Evolutionary conservation across 2,329 filamentous ascomycete species (phyloP).

Genomic region (Alternaria incomplexa): DNA sequence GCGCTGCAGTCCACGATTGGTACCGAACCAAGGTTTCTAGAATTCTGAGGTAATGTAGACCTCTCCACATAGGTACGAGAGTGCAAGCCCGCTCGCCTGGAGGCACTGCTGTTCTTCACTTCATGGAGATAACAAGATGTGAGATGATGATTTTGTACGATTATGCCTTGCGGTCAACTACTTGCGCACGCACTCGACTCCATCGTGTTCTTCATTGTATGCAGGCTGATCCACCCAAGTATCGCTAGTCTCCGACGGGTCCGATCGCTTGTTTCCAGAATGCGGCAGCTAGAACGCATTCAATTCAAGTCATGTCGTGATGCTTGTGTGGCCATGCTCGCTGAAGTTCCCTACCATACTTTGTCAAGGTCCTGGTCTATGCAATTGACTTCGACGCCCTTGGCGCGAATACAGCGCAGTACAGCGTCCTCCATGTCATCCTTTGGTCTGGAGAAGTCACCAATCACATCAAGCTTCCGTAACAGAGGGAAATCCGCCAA

Average conservation of each 20-base stretch:
- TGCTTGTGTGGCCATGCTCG: background rate
- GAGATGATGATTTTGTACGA: background rate
- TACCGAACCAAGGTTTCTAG: too few relatives aligned
- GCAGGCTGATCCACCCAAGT: background rate
- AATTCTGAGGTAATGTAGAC: accelerated
- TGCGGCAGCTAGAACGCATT: background rate
- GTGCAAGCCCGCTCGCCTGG: background rate
- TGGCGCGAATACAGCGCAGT: too few relatives aligned
- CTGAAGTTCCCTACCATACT: background rate
- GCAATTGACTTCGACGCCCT: background rate
- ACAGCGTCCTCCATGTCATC: too few relatives aligned
- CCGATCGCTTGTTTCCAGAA: background rate
- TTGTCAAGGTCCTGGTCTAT: too few relatives aligned
- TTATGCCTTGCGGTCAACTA: background rate
- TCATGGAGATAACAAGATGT: background rate
- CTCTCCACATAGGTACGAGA: background rate
- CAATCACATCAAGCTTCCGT: too few relatives aligned
- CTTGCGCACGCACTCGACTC: background rate
- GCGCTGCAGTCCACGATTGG: too few relatives aligned
- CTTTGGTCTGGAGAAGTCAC: too few relatives aligned
- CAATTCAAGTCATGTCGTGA: background rate
- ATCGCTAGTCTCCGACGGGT: background rate
- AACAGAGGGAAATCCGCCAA: too few relatives aligned
- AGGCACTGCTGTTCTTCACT: background rate
- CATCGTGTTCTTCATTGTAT: background rate